Percentiles rank a stretch among this genome's conserved stretches.
Evolutionary conservation across 495 filamentous ascomycete genomes (phyloP).

Genomic region (Xylaria palmicola): DNA sequence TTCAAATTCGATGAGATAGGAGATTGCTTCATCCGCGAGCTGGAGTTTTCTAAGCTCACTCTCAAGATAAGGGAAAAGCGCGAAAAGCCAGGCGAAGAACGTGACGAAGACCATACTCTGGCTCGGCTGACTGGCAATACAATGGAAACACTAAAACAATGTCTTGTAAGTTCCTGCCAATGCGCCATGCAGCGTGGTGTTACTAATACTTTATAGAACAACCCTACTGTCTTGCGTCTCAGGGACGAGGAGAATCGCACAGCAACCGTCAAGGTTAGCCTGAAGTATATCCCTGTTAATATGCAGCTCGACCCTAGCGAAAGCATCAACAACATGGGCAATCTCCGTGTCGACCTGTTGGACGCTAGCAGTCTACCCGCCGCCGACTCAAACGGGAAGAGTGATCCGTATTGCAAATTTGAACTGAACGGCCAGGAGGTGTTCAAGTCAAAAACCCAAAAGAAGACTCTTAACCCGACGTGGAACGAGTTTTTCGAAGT

Average conservation of each 20-base stretch:
- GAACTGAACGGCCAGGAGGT: slow-evolving; percentile 80
- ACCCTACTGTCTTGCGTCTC: slow-evolving; percentile 76
- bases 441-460: slow-evolving; percentile 89
- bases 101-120: slow-evolving; percentile 66
- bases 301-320: slow-evolving; percentile 94
- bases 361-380: slow-evolving; percentile 85
- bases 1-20: slow-evolving; percentile 84
- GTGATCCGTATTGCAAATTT: slow-evolving; percentile 96
- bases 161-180: slow-evolving; percentile 65
- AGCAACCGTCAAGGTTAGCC: slow-evolving; percentile 81
- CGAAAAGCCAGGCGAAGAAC: slow-evolving; percentile 70
- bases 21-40: slow-evolving; percentile 92
- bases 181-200: neutral
- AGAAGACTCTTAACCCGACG: slow-evolving; percentile 90
- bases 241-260: slow-evolving; percentile 71
- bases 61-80: slow-evolving; percentile 75
- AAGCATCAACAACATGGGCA: slow-evolving; percentile 98
- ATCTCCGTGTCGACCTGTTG: slow-evolving; percentile 84
- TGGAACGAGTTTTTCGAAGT: slow-evolving; percentile 97
- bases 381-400: slow-evolving; percentile 92
- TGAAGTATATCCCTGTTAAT: slow-evolving; percentile 89
- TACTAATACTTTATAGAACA: slow-evolving; percentile 61
- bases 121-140: slow-evolving; percentile 85
- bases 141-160: slow-evolving; percentile 79
- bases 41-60: slow-evolving; percentile 92